phyloP scores from a whole-genome alignment of 1,139 yeast species.

The Diutina rugosa region DNA sequence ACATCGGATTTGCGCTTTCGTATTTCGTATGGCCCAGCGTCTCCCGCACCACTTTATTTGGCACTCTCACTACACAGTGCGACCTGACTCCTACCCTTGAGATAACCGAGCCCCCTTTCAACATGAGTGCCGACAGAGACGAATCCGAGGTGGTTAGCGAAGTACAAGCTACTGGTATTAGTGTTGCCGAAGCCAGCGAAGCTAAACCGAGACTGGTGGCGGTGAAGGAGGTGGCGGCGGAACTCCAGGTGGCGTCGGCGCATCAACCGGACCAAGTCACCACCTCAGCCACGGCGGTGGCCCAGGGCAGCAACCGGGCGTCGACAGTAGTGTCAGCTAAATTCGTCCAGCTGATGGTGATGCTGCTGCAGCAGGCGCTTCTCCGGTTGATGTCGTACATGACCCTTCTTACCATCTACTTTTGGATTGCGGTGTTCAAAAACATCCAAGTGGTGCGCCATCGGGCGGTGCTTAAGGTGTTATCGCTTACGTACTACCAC shows the following conservation, averaged over 20 bases:
- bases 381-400: slow-evolving; percentile 9
- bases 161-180: not conserved
- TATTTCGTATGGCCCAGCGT: not conserved
- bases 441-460: slow-evolving; percentile 41
- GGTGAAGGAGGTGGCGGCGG: not conserved
- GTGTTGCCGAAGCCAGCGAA: not conserved
- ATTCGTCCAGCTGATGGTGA: not conserved
- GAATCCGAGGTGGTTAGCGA: not conserved
- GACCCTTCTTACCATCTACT: slow-evolving; percentile 39
- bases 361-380: not conserved
- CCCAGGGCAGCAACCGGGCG: not conserved
- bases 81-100: not conserved
- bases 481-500: slow-evolving; percentile 63
- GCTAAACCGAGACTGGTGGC: not conserved
- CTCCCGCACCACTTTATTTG: not conserved
- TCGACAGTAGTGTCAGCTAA: not conserved
- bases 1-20: not conserved
- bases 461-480: slow-evolving; percentile 40
- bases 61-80: not conserved
- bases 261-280: not conserved
- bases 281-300: not conserved
- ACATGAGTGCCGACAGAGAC: not conserved
- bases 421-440: slow-evolving; percentile 42
- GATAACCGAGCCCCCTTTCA: not conserved
- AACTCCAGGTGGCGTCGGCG: not conserved